Base-by-base conservation (phyloP, 352 stramenopile genomes). In the Phytopythium kandeliae region DNA sequence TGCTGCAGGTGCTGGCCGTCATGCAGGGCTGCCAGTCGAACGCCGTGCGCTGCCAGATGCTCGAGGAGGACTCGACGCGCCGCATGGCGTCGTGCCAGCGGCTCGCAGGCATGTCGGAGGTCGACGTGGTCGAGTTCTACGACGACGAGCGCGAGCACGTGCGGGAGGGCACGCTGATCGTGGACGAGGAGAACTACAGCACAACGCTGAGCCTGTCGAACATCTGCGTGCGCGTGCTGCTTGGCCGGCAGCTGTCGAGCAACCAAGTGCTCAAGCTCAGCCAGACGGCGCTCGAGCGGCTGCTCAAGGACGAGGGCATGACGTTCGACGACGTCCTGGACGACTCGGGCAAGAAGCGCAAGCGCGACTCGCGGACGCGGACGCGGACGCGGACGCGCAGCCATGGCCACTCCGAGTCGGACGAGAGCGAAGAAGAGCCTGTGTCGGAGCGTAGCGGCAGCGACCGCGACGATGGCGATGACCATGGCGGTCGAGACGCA, bases 181-280 rank as follows among this genome's bases (percentile, higher is more conserved):
- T 91, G 17, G 80, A 92, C 41, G 73, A 88, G 49, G 81, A 92
- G 62, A 88, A 85, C 55, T 92, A 92, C 63, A 71, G 62, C 55
- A 89, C 76, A 45, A 68, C 76, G 55, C 57, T 96, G 3, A 88
- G 60, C 36, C 58, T 93, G 40, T 92, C 82, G 2, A 87, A 90
- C 41, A 92, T 93, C 22, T 89, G 72, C 40, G 80, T 92, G 15
- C 78, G 82, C 34, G 80, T 93, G 53, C 53, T 93, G 55, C 69
- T 92, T 4, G 83, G 83, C 21, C 67, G 83, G 34, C 67, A 73
- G 8, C 65, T 94, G 49, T 85, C 83, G 5, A 90, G 74, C 53
- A 89, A 90, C 52, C 83, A 94, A 55, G 76, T 71, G 48, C 62
- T 94, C 46, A 94, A 94, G 62, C 68, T 94, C 15, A 94, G 83